Conservation (phyloP, 2,329 filamentous ascomycete species). For the Nannizziopsis arthrosporioides region DNA sequence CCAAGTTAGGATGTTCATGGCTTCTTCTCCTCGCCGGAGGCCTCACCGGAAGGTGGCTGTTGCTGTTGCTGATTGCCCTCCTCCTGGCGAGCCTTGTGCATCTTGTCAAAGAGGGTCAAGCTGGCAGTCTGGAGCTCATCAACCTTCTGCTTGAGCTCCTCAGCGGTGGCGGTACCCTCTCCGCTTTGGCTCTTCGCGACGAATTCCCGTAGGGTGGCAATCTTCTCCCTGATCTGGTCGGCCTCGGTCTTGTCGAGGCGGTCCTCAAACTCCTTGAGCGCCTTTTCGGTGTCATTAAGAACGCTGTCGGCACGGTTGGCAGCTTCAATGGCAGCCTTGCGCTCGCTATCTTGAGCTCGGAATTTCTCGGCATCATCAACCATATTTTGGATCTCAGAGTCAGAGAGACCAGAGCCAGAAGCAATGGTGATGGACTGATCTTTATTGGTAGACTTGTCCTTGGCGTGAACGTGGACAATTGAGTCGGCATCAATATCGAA, state of each 20-base stretch:
- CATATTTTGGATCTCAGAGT: constrained; percentile 92
- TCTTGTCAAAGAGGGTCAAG: constrained; percentile 98
- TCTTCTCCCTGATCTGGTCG: constrained; percentile 90
- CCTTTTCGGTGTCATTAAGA: constrained; percentile 95
- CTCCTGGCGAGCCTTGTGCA: constrained; percentile 88
- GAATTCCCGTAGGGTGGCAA: constrained; percentile 69
- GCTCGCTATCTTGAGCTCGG: constrained; percentile 87
- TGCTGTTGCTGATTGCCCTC: constrained; percentile 44
- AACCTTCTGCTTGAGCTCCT: constrained; percentile 96
- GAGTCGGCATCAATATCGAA: constrained; percentile 98
- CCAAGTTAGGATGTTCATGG: constrained; percentile 31
- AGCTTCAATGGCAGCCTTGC: constrained; percentile 87
- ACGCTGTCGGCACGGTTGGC: constrained; percentile 96
- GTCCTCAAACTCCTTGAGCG: constrained; percentile 90
- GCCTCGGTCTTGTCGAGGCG: constrained; percentile 94
- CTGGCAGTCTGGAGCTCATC: constrained; percentile 94
- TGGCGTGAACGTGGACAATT: constrained; percentile 94
- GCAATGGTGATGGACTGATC: constrained; percentile 99
- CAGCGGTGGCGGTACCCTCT: constrained; percentile 72
- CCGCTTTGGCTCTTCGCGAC: constrained; percentile 90
- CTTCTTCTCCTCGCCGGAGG: constrained; percentile 60
- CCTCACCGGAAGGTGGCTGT: constrained; percentile 38
- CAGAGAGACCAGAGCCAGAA: constrained; percentile 90
- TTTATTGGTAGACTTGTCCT: constrained; percentile 99
- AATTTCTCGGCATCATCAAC: constrained; percentile 97